Conservation (phyloP, 73 alveolate genomes). For the Loxodes magnus region DNA sequence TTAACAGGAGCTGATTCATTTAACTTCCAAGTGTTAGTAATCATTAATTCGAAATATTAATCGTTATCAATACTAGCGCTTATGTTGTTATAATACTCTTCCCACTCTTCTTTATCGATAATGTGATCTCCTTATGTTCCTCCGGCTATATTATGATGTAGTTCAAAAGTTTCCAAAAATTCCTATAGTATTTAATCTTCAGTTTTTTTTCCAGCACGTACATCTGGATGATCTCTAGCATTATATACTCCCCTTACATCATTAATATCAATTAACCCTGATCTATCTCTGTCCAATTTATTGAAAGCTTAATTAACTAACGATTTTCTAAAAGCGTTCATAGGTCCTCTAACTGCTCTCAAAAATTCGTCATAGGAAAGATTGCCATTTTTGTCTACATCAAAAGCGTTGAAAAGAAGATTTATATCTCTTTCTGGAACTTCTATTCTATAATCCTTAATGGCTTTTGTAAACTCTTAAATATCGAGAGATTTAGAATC, state of each 20-base stretch:
- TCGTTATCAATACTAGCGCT: constrained; percentile 34
- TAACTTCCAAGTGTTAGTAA: constrained; percentile 62
- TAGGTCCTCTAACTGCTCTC: constrained; percentile 16
- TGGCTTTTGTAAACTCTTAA: constrained; percentile 24
- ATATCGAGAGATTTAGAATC: too few relatives aligned
- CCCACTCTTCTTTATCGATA: neutral
- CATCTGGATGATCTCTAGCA: too few relatives aligned
- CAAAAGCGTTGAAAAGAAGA: constrained; percentile 22
- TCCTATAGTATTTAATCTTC: too few relatives aligned
- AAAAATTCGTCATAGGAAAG: too few relatives aligned
- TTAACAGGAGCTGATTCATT: too few relatives aligned
- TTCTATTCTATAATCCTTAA: constrained; percentile 29
- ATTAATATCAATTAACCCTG: constrained; percentile 28
- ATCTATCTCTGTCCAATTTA: too few relatives aligned
- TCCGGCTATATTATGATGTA: too few relatives aligned
- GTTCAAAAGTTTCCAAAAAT: too few relatives aligned
- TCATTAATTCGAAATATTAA: constrained; percentile 62
- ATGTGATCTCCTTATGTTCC: neutral
- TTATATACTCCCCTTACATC: too few relatives aligned
- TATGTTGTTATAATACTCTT: neutral
- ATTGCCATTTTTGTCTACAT: constrained; percentile 24
- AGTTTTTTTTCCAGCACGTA: too few relatives aligned
- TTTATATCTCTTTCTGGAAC: constrained; percentile 22
- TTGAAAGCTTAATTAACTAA: constrained; percentile 37
- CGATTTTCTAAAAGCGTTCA: constrained; percentile 38